Base-by-base conservation (phyloP, 805 yeast genomes). In the Kuraishia piskuri region DNA sequence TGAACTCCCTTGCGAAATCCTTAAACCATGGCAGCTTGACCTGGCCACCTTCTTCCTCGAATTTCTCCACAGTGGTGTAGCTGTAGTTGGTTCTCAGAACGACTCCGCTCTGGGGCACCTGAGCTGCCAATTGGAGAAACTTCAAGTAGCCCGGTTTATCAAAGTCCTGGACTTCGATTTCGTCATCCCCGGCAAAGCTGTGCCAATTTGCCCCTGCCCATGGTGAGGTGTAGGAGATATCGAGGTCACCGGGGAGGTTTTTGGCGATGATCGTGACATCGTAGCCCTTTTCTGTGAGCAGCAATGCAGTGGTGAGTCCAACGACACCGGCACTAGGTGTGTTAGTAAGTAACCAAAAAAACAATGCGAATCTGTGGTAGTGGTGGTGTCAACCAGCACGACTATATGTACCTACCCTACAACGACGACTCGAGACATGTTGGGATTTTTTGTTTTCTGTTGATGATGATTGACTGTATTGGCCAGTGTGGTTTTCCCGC, bases 161-260 rank as follows among this genome's bases (percentile, higher is more conserved):
- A 55, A 67, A 61, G n/a, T 66, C 62, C 54, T 68, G 68, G 50
- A 60, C 61, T 25, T 56, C 58, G 20, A 36, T 10, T 6, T 55
- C 40, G 21, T 79, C 80, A 3, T 70, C 69, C 1, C 56, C 46
- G 1, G 87, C 88, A 66, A 82, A 80, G 12, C 86, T 78, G 50
- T 71, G 73, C 88, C 89, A 85, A 63, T 85, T 89, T 0, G 91
- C 91, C 19, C 91, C 91, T 0, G 90, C 90, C 89, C 88, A 85
- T 2, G 84, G 77, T 0, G 89, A 83, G 3, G 90, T 83, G 80
- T 49, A 52, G 23, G 22, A 46, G 9, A 47, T 46, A 26, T 26
- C 44, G 5, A 51, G 26, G 50, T 51, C 53, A 17, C 53, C 53
- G 1, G 88, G 88, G 24, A 83, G 62, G 56, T 76, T 68, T 24